These are phyloP conservation scores for Hymenoscyphus repandus DNA, from an alignment of 2,329 filamentous ascomycete genomes.

Conservation along the genomic window DNA sequence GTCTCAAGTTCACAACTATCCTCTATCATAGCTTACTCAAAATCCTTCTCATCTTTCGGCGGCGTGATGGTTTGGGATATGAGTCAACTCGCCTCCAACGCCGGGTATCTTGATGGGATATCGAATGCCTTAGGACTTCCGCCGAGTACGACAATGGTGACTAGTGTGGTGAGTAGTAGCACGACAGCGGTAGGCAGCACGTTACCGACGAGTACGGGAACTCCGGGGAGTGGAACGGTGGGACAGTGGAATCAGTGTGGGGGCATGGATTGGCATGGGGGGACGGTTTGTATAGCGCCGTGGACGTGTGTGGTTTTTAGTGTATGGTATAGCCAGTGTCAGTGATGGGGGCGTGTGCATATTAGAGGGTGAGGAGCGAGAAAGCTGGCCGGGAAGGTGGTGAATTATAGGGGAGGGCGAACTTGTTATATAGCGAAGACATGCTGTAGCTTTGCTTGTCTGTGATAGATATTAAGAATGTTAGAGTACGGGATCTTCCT, in stretches of 20 bases:
- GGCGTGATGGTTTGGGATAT: slow-evolving; percentile 69
- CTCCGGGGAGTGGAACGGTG: background rate
- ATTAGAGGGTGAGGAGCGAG: no score
- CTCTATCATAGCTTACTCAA: slow-evolving; percentile 42
- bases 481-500: no score
- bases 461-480: no score
- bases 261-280: background rate
- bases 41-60: slow-evolving; percentile 54
- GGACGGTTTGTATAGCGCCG: slow-evolving; percentile 1
- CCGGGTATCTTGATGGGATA: slow-evolving; percentile 42
- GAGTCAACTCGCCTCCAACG: slow-evolving; percentile 54
- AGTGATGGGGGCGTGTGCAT: background rate
- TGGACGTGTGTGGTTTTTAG: background rate
- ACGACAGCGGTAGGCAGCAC: background rate
- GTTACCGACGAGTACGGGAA: background rate
- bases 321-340: slow-evolving; percentile 4
- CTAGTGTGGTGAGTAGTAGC: background rate
- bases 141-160: slow-evolving; percentile 1
- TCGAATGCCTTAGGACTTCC: slow-evolving; percentile 7
- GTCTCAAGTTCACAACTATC: slow-evolving; percentile 31
- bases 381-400: no score
- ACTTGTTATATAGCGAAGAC: no score
- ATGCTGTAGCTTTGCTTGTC: no score
- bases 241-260: slow-evolving; percentile 4
- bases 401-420: no score